These are phyloP conservation scores for Suhomyces prunicola DNA, from an alignment of 805 yeast species.

Conservation along the genomic window DNA sequence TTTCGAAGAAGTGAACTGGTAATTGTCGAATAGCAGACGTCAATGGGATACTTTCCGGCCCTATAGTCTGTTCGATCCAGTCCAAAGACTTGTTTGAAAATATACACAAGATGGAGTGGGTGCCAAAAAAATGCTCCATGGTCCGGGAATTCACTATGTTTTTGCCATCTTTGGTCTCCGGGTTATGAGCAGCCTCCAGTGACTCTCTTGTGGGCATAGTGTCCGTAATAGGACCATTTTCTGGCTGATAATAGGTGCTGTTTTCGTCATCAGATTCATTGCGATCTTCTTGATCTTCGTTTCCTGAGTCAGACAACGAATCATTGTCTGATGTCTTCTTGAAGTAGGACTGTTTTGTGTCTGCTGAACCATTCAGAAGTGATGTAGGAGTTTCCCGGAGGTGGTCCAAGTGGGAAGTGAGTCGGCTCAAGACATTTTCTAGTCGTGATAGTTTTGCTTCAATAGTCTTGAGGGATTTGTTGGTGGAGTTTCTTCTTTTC, in stretches of 20 bases:
- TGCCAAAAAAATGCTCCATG: conserved; percentile 26
- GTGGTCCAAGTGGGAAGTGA: conserved; percentile 19
- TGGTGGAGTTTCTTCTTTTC: not conserved
- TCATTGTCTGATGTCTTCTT: not conserved
- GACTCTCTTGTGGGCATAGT: not conserved
- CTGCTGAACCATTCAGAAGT: not conserved
- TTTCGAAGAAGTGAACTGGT: conserved; percentile 22
- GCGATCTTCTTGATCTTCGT: not conserved
- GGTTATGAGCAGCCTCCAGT: not conserved
- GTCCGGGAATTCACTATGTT: not conserved
- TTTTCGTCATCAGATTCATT: not conserved
- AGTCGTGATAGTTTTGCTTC: conserved; percentile 19
- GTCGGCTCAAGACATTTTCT: conserved; percentile 18
- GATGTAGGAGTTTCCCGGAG: not conserved
- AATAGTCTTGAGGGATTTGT: conserved; percentile 13
- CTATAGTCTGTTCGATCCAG: conserved; percentile 29
- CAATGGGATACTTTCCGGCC: conserved; percentile 16
- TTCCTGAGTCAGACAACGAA: not conserved
- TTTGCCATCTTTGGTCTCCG: not conserved
- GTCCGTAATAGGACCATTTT: conserved; percentile 13
- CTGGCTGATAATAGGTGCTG: not conserved
- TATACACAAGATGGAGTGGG: conserved; percentile 35
- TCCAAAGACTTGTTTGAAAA: conserved; percentile 32
- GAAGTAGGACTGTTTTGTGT: not conserved
- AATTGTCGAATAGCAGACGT: conserved; percentile 27